Base-by-base conservation (phyloP, 805 yeast species). In the Wickerhamiella cacticola region DNA sequence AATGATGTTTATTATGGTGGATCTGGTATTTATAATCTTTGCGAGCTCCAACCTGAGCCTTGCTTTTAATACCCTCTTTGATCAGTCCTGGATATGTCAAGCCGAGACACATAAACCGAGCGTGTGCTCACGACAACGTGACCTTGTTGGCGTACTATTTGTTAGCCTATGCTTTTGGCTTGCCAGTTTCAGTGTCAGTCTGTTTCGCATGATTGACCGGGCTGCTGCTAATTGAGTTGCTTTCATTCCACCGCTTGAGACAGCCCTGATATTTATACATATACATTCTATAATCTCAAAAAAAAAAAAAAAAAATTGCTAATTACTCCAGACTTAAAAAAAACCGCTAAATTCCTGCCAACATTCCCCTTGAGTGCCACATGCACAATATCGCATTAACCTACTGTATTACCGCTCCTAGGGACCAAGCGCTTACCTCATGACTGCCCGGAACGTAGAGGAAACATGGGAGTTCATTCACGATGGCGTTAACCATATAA, bases 41-140 rank as follows among this genome's bases (percentile, higher is more conserved):
- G 79, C 87, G 13, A 76, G 94, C 40, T 96, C 96, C 1, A 88
- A 87, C 61, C 64, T 89, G 48, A 78, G 96, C 3, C 69, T 89
- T 31, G 76, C 96, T 2, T 87, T 87, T 67, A 81, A 86, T 60
- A 79, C 95, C 0, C 67, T 88, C 45, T 82, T 69, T 59, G 96
- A 86, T 60, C 70, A 71, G 38, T 72, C 78, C 56, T 89, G 96
- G 96, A 89, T 84, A 7, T 88, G 89, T 57, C 56, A 51, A 15
- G 35, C 54, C 12, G 53, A 49, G 23, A 12, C 52, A 45, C 70
- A 55, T 61, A 69, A 67, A 48, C 63, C 57, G 7, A 67, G 75
- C 29, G 76, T 89, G 47, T 92, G 98, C 62, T 67, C 76, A 18
- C 73, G 86, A 38, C 96, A 92, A 57, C 68, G 80, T 50, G 82